Percentiles rank a stretch among this genome's conserved stretches.
phyloP scores from a whole-genome alignment of 2,329 filamentous ascomycete species.

The Nemania diffusa region DNA sequence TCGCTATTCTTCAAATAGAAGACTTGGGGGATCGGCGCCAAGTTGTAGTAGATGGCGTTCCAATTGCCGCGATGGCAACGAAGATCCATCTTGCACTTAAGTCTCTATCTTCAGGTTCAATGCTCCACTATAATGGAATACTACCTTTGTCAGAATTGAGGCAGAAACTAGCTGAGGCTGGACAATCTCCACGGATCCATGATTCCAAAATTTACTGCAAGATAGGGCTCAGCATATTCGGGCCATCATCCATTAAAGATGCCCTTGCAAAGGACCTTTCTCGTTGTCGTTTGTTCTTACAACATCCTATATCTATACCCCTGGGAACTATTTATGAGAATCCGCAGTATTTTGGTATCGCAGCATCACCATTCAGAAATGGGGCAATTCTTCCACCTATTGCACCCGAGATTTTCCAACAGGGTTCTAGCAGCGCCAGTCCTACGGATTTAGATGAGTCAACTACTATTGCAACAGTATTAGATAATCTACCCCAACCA shows the following conservation, averaged over 20 bases:
- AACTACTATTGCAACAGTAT: conserved; percentile 14
- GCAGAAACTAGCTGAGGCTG: background rate
- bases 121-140: conserved; percentile 10
- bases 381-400: conserved; percentile 30
- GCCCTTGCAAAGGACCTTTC: conserved; percentile 29
- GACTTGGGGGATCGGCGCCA: conserved; percentile 9
- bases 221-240: conserved; percentile 12
- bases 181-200: background rate
- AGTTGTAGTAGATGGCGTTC: background rate
- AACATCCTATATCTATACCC: conserved; percentile 34
- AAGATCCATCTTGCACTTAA: conserved; percentile 17
- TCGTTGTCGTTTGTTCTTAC: conserved; percentile 33
- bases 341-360: conserved; percentile 38
- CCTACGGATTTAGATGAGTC: conserved; percentile 11
- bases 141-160: background rate
- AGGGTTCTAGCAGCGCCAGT: background rate
- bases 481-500: conserved; percentile 32
- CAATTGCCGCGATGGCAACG: conserved; percentile 5
- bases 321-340: conserved; percentile 33
- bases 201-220: background rate
- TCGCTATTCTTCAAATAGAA: conserved; percentile 12
- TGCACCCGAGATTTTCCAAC: background rate
- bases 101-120: background rate
- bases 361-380: conserved; percentile 18
- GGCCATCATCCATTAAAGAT: conserved; percentile 22